Conservation (phyloP, 2,329 filamentous ascomycete genomes). For the Nemania abortiva region DNA sequence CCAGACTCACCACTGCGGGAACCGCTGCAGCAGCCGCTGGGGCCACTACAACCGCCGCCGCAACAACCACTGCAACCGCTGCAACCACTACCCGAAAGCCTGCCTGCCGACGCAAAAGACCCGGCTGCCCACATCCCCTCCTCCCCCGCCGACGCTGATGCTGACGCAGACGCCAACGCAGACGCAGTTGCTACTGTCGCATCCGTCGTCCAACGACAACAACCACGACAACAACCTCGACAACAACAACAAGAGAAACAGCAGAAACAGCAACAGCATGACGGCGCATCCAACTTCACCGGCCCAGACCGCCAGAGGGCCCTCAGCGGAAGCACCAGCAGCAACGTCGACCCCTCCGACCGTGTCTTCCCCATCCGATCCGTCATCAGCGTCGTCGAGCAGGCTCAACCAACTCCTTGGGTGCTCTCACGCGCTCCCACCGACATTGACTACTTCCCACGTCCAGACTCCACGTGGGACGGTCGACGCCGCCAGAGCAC, state of each 20-base stretch:
- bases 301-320: constrained; percentile 1
- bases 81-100: not conserved
- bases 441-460: constrained; percentile 56
- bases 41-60: too few relatives aligned
- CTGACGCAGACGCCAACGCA: not conserved
- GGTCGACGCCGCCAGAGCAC: constrained; percentile 52
- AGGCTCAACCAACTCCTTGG: constrained; percentile 52
- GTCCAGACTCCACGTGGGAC: constrained; percentile 47
- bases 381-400: constrained; percentile 79
- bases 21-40: not conserved
- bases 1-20: constrained; percentile 15
- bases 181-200: too few relatives aligned
- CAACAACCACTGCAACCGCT: constrained; percentile 2
- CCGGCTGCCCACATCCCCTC: not conserved
- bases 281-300: not conserved
- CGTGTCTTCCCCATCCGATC: constrained; percentile 85
- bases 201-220: not conserved
- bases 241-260: not conserved
- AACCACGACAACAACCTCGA: not conserved
- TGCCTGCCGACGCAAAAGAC: not conserved
- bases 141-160: not conserved
- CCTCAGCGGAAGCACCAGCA: constrained; percentile 7
- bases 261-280: not conserved
- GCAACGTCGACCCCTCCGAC: constrained; percentile 58
- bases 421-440: constrained; percentile 51